Base-by-base conservation (phyloP, 1,284 basidiomycete species). In the Meira miltonrushii region DNA sequence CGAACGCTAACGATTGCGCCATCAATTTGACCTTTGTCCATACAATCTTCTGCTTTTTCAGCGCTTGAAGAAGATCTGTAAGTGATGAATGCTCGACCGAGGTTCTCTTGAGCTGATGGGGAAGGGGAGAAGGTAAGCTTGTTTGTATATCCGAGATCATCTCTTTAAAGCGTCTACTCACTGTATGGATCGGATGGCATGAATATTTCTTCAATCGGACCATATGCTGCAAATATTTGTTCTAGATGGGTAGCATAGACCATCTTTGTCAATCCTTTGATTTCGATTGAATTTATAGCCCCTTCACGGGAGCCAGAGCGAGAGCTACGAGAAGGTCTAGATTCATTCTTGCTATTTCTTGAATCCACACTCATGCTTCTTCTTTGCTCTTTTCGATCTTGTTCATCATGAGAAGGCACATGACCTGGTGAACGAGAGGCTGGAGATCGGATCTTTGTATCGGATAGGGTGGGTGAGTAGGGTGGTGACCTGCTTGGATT, bases 11-110 rank as follows among this genome's bases (percentile, higher is more conserved):
- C 37, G 23, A 53, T 53, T 3, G 50, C 50, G 4, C 50, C 50
- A 53, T 53, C 50, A 21, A 53, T 53, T 41, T 53, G 50, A 39
- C 50, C 50, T 2, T 41, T 33, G 50, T 53, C 28, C 50, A 53
- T 53, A 41, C 12, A 7, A 13, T 39, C 50, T 13, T 53, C 50
- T 39, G 50, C 50, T n/a, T 39, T 39, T 23, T 39, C 21, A 19
- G 50, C 50, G 15, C 50, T 41, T 5, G 15, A 2, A 39, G n/a
- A 8, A n/a, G 50, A 53, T 39, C 50, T n/a, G 37, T 39, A 53
- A 21, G 11, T 28, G 13, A 53, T 25, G 28, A 33, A 53, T 17
- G 21, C 50, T 41, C 37, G 17, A 25, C 50, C 50, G 17, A 17
- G 17, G 6, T n/a, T 23, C 28, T 37, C 7, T 33, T 33, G 12